Evolutionary conservation across 2,329 filamentous ascomycete species (phyloP), one percentile per base, ranked within the genome.

Genomic region (Niveomyces coronatus): DNA sequence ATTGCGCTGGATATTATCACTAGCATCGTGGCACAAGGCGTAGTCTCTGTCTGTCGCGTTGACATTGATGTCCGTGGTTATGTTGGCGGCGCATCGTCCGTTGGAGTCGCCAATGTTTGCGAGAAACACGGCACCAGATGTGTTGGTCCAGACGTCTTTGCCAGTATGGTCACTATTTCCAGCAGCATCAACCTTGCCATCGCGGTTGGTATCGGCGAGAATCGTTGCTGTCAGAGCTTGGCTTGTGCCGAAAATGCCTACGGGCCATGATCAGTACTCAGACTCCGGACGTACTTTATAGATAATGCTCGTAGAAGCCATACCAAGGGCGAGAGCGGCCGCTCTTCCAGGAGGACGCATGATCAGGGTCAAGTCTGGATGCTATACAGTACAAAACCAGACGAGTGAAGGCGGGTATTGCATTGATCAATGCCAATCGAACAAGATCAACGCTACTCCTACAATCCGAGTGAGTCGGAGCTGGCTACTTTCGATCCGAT

Each of bases 11-110:
- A 54, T 19, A n/a, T 62, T 31, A 14, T 51, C 58, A 0, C 49
- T 52, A 1, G 58, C 60, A 17, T 63, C 59, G 40, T 61, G 49
- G 35, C 57, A 62, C 24, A 31, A 13, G 24, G 19, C 19, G 5
- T 33, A 33, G 16, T 39, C 24, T 4, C 11, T 14, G n/a, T 14
- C 10, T 13, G 13, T 14, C 3, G 19, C n/a, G 22, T 32, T n/a
- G n/a, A n/a, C 30, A 16, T 7, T 9, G 9, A 23, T 15, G n/a
- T 14, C 9, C 5, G 14, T 16, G 17, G 19, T 18, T 11, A 34
- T 40, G 5, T 31, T 26, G 23, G 31, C 23, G n/a, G 37, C 22
- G 31, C 37, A 40, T 9, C 37, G 31, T 2, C 37, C 20, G 13
- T 40, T 24, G 9, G 37, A 34, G 14, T 40, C 37, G 9, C 31